A percentile compares a stretch with the other conserved stretches of the same genome.
Conservation (phyloP, 495 filamentous ascomycete species). For the Penicillium coffeae region DNA sequence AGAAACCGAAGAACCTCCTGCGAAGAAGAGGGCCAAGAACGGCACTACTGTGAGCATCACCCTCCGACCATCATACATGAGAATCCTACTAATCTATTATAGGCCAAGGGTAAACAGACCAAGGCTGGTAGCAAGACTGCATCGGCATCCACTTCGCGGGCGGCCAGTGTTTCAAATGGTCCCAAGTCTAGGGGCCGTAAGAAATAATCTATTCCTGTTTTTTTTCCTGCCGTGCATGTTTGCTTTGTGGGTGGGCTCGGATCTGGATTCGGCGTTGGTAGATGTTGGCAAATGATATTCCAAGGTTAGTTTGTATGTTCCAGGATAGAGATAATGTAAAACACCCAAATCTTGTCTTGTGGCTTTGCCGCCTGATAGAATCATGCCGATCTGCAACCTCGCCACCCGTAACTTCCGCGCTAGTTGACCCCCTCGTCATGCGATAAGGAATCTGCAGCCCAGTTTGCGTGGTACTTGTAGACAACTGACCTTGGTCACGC, state of each 20-base stretch:
- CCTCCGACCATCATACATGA: constrained; percentile 2
- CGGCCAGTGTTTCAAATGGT: constrained; percentile 51
- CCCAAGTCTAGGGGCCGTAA: constrained; percentile 49
- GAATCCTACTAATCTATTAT: constrained; percentile 15
- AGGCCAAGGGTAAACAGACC: constrained; percentile 60
- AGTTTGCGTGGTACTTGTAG: neutral
- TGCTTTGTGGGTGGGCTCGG: constrained; percentile 7
- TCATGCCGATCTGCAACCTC: constrained; percentile 20
- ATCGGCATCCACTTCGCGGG: constrained; percentile 51
- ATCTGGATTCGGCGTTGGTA: constrained; percentile 21
- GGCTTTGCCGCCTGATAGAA: constrained; percentile 14
- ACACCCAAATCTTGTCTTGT: constrained; percentile 19
- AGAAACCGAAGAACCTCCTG: constrained; percentile 76
- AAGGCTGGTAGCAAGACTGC: constrained; percentile 53
- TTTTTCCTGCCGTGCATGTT: constrained; percentile 1
- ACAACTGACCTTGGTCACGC: neutral
- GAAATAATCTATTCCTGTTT: constrained; percentile 29
- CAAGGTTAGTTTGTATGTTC: constrained; percentile 1
- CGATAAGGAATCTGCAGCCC: neutral
- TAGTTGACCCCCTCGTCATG: neutral
- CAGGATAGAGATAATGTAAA: constrained; percentile 18
- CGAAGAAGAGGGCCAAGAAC: constrained; percentile 90
- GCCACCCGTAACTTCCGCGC: constrained; percentile 4
- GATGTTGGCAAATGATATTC: constrained; percentile 15
- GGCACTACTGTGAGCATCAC: constrained; percentile 58